These are phyloP conservation scores for Sugiyamaella neomexicana DNA, from an alignment of 1,139 yeast genomes.

Conservation along the genomic window DNA sequence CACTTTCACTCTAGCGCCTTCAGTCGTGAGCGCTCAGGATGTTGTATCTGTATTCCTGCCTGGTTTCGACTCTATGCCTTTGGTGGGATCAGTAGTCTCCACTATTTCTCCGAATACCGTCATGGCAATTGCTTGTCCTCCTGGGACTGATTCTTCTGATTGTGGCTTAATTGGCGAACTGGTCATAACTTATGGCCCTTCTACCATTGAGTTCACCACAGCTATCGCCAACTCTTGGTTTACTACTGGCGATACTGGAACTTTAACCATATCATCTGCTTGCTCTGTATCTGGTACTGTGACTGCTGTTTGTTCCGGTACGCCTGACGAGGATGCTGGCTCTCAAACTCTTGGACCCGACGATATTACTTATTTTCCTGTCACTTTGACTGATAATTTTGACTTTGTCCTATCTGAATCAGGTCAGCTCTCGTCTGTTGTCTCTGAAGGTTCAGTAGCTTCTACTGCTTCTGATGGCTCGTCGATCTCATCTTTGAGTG, in stretches of 20 bases:
- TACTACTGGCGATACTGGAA: not conserved
- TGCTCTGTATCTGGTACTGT: constrained; percentile 8
- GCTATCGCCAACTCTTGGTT: not conserved
- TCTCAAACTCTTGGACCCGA: not conserved
- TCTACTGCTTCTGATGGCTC: not conserved
- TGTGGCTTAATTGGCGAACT: constrained; percentile 7
- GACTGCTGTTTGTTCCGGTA: constrained; percentile 11
- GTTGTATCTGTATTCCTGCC: constrained; percentile 13
- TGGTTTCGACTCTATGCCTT: constrained; percentile 13
- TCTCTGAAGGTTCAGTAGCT: not conserved
- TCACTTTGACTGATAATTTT: constrained; percentile 7
- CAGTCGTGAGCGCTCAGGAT: not conserved
- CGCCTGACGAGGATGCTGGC: constrained; percentile 7
- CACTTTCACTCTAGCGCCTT: not conserved
- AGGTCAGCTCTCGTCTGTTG: not conserved
- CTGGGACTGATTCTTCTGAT: constrained; percentile 8
- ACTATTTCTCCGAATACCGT: constrained; percentile 11
- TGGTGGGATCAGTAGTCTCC: constrained; percentile 11
- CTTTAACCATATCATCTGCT: not conserved
- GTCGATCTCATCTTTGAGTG: not conserved
- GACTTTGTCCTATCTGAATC: not conserved
- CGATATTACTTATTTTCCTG: constrained; percentile 5
- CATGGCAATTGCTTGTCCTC: constrained; percentile 10
- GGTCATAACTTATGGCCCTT: constrained; percentile 13
- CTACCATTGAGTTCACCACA: constrained; percentile 5